Evolutionary conservation across 78 protist genomes (phyloP).

Genomic region (Speleostelium caveatum): DNA sequence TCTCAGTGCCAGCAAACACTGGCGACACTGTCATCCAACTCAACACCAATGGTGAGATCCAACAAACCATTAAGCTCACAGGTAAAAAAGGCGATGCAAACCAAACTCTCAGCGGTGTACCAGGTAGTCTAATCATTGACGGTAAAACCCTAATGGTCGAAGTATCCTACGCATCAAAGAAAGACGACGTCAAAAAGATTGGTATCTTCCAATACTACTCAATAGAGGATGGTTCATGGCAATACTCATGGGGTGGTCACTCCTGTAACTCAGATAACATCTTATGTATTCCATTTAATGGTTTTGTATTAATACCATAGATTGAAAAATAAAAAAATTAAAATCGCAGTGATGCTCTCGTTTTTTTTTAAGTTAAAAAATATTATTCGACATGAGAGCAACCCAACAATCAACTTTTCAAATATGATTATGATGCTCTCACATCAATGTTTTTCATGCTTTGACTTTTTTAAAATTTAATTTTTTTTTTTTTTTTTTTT

Average conservation of each 20-base stretch:
- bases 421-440: no score
- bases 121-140: slow-evolving; percentile 22
- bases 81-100: slow-evolving; percentile 3
- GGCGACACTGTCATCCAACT: slow-evolving; percentile 37
- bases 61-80: not conserved
- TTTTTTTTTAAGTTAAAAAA: no score
- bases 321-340: no score
- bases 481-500: no score
- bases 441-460: no score
- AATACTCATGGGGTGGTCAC: slow-evolving; percentile 47
- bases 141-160: slow-evolving; percentile 24
- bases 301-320: slow-evolving; percentile 51
- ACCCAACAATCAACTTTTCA: no score
- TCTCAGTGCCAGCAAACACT: slow-evolving; percentile 27
- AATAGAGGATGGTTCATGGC: slow-evolving; percentile 7
- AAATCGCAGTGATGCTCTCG: no score
- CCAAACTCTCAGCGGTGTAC: not conserved
- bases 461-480: no score
- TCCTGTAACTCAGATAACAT: slow-evolving; percentile 47
- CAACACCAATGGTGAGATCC: not conserved
- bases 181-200: not conserved
- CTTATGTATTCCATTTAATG: slow-evolving; percentile 45
- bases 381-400: no score
- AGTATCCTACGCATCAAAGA: slow-evolving; percentile 57
- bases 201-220: slow-evolving; percentile 33